Base-by-base conservation (phyloP, 768 basidiomycete genomes). In the Chalciporus piperatus region DNA sequence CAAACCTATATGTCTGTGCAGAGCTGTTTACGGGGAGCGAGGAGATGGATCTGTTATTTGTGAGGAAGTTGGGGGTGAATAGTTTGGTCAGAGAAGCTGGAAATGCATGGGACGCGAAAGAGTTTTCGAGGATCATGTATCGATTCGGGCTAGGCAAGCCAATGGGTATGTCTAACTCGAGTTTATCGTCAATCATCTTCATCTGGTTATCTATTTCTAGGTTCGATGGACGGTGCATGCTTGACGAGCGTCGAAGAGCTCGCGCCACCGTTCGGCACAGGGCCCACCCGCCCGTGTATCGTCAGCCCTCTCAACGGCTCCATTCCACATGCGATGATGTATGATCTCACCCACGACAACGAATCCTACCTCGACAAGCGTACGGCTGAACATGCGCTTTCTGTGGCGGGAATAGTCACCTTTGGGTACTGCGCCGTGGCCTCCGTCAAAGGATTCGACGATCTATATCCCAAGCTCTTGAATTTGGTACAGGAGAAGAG, bases 281-380 rank as follows among this genome's bases (percentile, higher is more conserved):
- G 94, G 2, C 86, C 87, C 5, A 72, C 81, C 49, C 81, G 89
- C 7, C 77, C 79, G 4, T 90, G 89, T 51, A 63, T 83, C 33
- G 83, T 98, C 45, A 87, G 79, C 9, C 87, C 89, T 7, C 79
- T 95, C 46, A 81, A 87, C 50, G 97, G 97, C 6, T 92, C 91
- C 0, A 70, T 76, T 33, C 97, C 97, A 1, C 97, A 99, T 65
- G 92, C 97, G 0, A 78, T 98, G 30, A 77, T 98, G 63, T 98
- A 92, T 70, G 97, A 99, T 68, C 77, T 92, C 51, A 98, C 97
- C 1, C 97, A 99, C 70, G 97, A 99, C 72, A 99, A 99, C 65
- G 93, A 98, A 68, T 87, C 94, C 1, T 89, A 88, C 1, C 70
- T 86, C 13, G 82, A 92, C 71, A 98, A 96, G 69, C 84, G 93